These are phyloP conservation scores for Blastocystis sp. DNA, from an alignment of 352 stramenopile species.

Conservation along the genomic window DNA sequence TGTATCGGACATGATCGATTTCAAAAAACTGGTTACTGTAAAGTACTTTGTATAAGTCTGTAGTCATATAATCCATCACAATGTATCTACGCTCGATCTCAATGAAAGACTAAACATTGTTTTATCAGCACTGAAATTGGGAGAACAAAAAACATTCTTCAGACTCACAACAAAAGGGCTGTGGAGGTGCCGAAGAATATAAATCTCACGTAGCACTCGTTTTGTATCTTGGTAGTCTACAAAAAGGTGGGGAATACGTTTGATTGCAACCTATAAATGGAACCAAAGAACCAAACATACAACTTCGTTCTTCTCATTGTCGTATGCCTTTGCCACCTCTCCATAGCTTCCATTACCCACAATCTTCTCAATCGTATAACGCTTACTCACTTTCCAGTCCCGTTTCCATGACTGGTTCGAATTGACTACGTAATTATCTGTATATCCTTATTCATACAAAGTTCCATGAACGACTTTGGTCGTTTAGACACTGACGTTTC, in stretches of 20 bases:
- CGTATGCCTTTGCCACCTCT: slow-evolving; percentile 74
- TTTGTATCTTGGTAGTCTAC: slow-evolving; percentile 73
- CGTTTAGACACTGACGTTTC: neutral
- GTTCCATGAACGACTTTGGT: slow-evolving; percentile 56
- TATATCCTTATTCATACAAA: neutral
- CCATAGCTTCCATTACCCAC: slow-evolving; percentile 76
- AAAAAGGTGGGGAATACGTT: slow-evolving; percentile 75
- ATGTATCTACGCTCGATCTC: slow-evolving; percentile 53
- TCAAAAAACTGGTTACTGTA: slow-evolving; percentile 72
- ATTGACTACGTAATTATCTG: neutral
- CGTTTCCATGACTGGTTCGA: slow-evolving; percentile 28
- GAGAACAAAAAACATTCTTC: slow-evolving; percentile 1
- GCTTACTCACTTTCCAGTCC: slow-evolving; percentile 71
- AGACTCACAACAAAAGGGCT: slow-evolving; percentile 71
- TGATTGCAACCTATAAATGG: slow-evolving; percentile 73
- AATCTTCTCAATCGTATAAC: slow-evolving; percentile 65
- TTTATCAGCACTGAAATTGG: neutral
- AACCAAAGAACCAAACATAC: neutral
- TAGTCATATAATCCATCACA: slow-evolving; percentile 73
- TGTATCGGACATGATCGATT: slow-evolving; percentile 56
- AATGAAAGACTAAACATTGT: neutral
- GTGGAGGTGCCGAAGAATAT: slow-evolving; percentile 72
- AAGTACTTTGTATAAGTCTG: slow-evolving; percentile 81
- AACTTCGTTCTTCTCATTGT: slow-evolving; percentile 65
- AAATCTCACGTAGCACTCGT: slow-evolving; percentile 73